Evolutionary conservation across 208 protist genomes (phyloP), one percentile per base, ranked within the genome.

Genomic region (Crithidia sp.): DNA sequence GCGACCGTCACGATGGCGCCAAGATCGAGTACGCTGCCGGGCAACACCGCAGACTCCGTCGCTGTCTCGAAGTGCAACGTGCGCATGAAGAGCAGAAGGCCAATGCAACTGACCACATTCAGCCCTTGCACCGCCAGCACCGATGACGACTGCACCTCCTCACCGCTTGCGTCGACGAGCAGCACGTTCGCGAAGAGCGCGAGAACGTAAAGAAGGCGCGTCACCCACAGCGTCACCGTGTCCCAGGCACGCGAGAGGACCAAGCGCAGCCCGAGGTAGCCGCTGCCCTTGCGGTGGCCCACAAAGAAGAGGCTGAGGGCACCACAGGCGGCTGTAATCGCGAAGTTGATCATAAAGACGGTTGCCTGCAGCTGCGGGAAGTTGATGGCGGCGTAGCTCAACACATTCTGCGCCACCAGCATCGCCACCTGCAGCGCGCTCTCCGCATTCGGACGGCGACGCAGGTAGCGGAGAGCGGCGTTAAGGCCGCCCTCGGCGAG

Each of bases 391-490:
- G 77, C 37, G 37, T 58, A 55, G 76, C 81, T 83, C 2, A 93
- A 40, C 53, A 72, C 67, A 7, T 77, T 60, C 50, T 91, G 83
- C 5, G 65, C 79, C 0, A 84, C 40, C 19, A 89, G 12, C 67
- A 93, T 72, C 10, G 79, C 75, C 44, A 81, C 49, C 71, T 90
- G 81, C 57, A 93, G 59, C 13, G 69, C 82, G 5, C 82, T 86
- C 75, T 93, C 84, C 37, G 83, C 68, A 68, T 95, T 95, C 37
- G 90, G 86, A 44, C 85, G 84, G 17, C 67, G 67, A 36, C 74
- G 39, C 57, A 92, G 84, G 16, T 74, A 62, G 52, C 52, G 55
- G n/a, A 92, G 58, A 7, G 83, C n/a, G n/a, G 43, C n/a, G 3
- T 64, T 67, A 9, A 69, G 16, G 12, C 61, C 67, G 37, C 63